Evolutionary conservation across 2,329 filamentous ascomycete genomes (phyloP).

Genomic region (Aureobasidium sp.): DNA sequence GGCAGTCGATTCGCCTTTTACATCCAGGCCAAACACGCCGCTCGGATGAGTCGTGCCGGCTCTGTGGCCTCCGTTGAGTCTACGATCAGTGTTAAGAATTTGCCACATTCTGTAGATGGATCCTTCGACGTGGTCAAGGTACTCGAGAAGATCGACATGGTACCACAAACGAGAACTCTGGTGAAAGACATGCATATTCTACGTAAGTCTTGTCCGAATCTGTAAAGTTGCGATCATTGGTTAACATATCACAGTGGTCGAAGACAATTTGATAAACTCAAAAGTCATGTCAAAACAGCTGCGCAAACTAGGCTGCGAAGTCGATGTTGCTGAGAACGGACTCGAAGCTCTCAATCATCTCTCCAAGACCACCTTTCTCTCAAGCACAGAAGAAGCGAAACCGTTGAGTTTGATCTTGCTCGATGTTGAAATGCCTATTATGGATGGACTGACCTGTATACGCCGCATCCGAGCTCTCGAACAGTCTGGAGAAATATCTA

Average conservation of each 20-base stretch:
- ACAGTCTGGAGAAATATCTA: conserved; percentile 50
- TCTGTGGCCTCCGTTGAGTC: conserved; percentile 7
- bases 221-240: neutral
- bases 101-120: neutral
- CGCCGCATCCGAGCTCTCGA: conserved; percentile 64
- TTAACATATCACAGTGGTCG: conserved; percentile 19
- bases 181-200: conserved; percentile 16
- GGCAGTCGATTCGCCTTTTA: conserved; percentile 62
- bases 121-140: conserved; percentile 3
- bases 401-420: conserved; percentile 54
- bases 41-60: neutral
- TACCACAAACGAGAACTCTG: neutral
- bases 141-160: neutral
- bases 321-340: conserved; percentile 34
- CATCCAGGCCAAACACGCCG: conserved; percentile 40
- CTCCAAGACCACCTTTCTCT: conserved; percentile 18
- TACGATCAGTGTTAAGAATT: neutral
- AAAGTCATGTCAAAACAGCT: conserved; percentile 35
- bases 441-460: conserved; percentile 72
- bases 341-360: conserved; percentile 31
- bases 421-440: conserved; percentile 78
- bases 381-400: neutral
- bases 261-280: conserved; percentile 38
- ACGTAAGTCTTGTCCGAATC: neutral
- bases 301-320: conserved; percentile 28